Conservation (phyloP, 192 early-diverging fungal genomes). For the Entomortierella parvispora region DNA sequence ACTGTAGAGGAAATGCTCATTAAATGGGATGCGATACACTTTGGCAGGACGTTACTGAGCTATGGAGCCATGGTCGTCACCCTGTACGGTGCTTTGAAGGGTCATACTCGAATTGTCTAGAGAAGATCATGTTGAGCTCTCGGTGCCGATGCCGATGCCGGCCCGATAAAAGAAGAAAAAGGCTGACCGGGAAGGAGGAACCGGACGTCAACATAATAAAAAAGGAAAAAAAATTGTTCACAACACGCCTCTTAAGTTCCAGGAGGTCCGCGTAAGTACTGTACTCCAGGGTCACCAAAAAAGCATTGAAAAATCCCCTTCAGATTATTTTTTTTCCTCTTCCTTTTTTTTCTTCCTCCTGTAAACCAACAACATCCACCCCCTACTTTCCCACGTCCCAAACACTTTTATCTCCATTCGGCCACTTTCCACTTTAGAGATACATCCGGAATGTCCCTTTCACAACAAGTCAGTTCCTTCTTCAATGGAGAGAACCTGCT, state of each 20-base stretch:
- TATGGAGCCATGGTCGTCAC: constrained; percentile 27
- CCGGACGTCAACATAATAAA: too few relatives aligned
- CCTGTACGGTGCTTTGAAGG: constrained; percentile 20
- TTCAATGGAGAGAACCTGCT: constrained; percentile 19
- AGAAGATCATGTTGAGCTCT: too few relatives aligned
- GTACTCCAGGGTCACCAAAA: too few relatives aligned
- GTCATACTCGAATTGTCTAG: not conserved
- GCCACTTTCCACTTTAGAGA: too few relatives aligned
- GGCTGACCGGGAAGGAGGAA: too few relatives aligned
- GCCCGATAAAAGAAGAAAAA: too few relatives aligned
- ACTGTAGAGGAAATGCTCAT: constrained; percentile 31
- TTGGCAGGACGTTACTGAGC: constrained; percentile 20
- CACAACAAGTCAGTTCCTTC: constrained; percentile 4
- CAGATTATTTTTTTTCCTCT: not conserved
- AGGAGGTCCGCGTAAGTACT: too few relatives aligned
- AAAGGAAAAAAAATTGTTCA: not conserved
- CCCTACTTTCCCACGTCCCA: not conserved
- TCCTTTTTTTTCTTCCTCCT: not conserved
- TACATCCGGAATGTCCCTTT: not conserved
- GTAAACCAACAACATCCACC: not conserved
- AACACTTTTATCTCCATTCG: too few relatives aligned
- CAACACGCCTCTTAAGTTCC: too few relatives aligned
- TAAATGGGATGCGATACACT: constrained; percentile 30
- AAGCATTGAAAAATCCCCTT: too few relatives aligned
- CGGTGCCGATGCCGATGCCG: too few relatives aligned